Conservation (phyloP, 257 asterid genomes). For the Lycium barbarum region DNA sequence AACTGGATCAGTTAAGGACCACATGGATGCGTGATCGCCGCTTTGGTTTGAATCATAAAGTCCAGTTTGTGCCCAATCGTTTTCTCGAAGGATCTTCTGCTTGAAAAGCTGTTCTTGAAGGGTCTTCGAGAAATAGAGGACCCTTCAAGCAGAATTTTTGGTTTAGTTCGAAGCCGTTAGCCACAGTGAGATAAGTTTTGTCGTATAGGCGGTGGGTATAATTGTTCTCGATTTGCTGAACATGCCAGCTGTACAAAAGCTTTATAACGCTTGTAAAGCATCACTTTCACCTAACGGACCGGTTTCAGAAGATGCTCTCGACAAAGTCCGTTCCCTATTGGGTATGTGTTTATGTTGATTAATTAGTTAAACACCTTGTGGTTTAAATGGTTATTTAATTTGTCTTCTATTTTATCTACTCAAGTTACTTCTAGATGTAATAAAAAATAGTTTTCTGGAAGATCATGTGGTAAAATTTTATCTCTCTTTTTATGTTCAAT, state of each 20-base stretch:
- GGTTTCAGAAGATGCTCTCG: constrained; percentile 87
- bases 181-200: constrained; percentile 6
- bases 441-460: constrained; percentile 4
- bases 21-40: constrained; percentile 20
- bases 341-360: constrained; percentile 52
- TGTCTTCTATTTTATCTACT: neutral
- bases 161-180: constrained; percentile 2
- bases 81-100: constrained; percentile 37
- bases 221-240: constrained; percentile 47
- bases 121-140: constrained; percentile 49
- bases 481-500: neutral
- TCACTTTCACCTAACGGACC: constrained; percentile 93
- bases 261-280: constrained; percentile 90
- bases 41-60: constrained; percentile 32
- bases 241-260: constrained; percentile 99
- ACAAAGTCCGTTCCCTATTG: constrained; percentile 79
- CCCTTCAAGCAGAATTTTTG: constrained; percentile 36
- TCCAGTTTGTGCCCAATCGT: neutral
- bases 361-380: neutral
- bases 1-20: constrained; percentile 30
- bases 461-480: neutral
- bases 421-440: neutral
- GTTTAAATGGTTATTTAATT: constrained; percentile 11
- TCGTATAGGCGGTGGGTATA: constrained; percentile 37
- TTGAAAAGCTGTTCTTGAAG: constrained; percentile 32